Conservation (phyloP, 495 filamentous ascomycete genomes). For the Paragyromitra xinjiangensis region DNA sequence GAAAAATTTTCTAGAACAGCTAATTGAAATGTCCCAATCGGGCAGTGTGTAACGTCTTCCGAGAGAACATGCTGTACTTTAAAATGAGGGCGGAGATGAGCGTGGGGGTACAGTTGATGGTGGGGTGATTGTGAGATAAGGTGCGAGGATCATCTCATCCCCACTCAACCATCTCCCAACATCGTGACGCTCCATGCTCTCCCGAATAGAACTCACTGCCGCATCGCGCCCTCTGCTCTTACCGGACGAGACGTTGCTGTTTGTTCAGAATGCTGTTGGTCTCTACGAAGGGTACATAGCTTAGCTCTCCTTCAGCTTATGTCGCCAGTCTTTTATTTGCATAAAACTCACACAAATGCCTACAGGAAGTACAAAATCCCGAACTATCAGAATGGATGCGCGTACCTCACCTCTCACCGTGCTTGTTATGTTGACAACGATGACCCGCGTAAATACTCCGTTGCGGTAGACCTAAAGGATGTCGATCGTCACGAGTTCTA, state of each 20-base stretch:
- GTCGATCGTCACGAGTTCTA: slow-evolving; percentile 92
- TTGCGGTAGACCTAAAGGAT: slow-evolving; percentile 87
- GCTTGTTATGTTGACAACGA: slow-evolving; percentile 93
- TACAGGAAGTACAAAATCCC: slow-evolving; percentile 91
- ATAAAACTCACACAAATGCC: slow-evolving; percentile 30
- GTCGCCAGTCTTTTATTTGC: too few relatives aligned
- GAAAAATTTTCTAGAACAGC: neutral
- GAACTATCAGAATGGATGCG: slow-evolving; percentile 93
- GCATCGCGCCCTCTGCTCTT: slow-evolving; percentile 89
- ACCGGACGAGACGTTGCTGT: slow-evolving; percentile 88
- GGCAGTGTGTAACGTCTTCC: slow-evolving; percentile 1
- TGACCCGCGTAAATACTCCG: slow-evolving; percentile 84
- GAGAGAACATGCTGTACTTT: neutral
- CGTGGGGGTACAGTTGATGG: slow-evolving; percentile 27
- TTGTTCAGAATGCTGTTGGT: slow-evolving; percentile 96
- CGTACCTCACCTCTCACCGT: slow-evolving; percentile 93
- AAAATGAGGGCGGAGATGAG: slow-evolving; percentile 18
- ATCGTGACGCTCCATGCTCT: slow-evolving; percentile 64
- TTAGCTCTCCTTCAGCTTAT: neutral
- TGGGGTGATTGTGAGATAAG: slow-evolving; percentile 22
- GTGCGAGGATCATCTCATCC: slow-evolving; percentile 1
- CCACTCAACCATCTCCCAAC: slow-evolving; percentile 33
- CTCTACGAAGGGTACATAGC: slow-evolving; percentile 87
- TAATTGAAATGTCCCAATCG: neutral
- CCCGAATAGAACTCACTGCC: slow-evolving; percentile 91